Conservation (phyloP, 257 asterid species). For the Salvia rosmarinus region DNA sequence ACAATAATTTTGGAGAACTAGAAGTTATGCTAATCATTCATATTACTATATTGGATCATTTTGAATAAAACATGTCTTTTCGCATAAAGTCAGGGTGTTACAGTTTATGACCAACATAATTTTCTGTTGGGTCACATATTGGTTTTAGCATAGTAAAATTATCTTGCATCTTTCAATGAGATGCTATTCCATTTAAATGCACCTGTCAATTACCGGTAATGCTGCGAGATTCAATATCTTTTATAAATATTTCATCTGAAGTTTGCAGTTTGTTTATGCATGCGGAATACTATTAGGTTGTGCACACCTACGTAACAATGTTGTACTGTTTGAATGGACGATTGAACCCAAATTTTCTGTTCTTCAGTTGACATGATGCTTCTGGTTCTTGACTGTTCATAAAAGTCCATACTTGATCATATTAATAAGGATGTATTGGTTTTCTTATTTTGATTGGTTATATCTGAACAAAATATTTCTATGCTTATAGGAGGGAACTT, state of each 20-base stretch:
- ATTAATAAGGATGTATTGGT: conserved; percentile 7
- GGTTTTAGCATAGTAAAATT: conserved; percentile 5
- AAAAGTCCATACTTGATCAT: not conserved
- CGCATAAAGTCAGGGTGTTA: not conserved
- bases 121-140: not conserved
- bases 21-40: not conserved
- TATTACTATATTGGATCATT: not conserved
- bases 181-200: not conserved
- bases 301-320: not conserved
- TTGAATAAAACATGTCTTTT: not conserved
- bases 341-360: not conserved
- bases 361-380: not conserved
- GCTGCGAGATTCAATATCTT: not conserved
- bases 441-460: conserved; percentile 27
- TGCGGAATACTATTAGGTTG: not conserved
- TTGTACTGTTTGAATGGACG: conserved; percentile 15
- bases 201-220: conserved; percentile 8
- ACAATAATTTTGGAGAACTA: not conserved
- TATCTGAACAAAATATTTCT: conserved; percentile 21
- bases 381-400: conserved; percentile 10
- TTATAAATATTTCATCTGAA: not conserved
- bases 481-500: conserved; percentile 84
- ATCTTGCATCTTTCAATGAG: conserved; percentile 7
- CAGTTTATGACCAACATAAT: conserved; percentile 10
- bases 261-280: conserved; percentile 8